Conservation (phyloP, 257 asterid species). For the Anisodus acutangulus region DNA sequence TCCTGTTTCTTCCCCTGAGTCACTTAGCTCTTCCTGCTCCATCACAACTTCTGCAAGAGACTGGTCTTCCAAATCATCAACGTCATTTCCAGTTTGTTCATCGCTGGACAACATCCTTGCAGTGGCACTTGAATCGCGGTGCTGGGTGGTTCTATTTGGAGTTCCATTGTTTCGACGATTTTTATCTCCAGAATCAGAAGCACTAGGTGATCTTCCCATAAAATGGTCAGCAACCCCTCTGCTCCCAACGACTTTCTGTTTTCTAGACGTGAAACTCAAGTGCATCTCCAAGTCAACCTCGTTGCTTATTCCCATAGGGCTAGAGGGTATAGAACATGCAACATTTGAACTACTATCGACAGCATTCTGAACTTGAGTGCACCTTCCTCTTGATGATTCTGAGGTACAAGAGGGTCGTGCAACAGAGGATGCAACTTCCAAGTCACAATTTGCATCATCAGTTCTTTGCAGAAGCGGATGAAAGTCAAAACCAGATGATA, state of each 20-base stretch:
- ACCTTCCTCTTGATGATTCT: slow-evolving; percentile 45
- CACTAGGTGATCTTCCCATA: slow-evolving; percentile 36
- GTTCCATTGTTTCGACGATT: slow-evolving; percentile 43
- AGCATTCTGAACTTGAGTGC: slow-evolving; percentile 42
- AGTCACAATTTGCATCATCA: slow-evolving; percentile 49
- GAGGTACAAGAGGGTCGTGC: slow-evolving; percentile 43
- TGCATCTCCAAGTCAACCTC: slow-evolving; percentile 77
- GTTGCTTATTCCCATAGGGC: slow-evolving; percentile 47
- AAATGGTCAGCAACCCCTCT: slow-evolving; percentile 35
- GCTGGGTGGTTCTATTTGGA: slow-evolving; percentile 38
- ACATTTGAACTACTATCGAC: slow-evolving; percentile 42
- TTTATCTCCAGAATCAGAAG: slow-evolving; percentile 32
- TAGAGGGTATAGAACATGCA: slow-evolving; percentile 44
- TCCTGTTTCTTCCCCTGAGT: slow-evolving; percentile 89
- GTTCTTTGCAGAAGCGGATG: slow-evolving; percentile 88
- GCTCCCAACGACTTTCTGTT: slow-evolving; percentile 44
- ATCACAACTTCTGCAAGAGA: slow-evolving; percentile 77
- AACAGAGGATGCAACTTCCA: slow-evolving; percentile 41
- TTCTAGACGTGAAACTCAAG: slow-evolving; percentile 61
- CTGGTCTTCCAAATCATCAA: slow-evolving; percentile 48
- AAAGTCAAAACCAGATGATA: slow-evolving; percentile 59
- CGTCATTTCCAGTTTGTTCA: slow-evolving; percentile 45
- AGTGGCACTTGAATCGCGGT: slow-evolving; percentile 44
- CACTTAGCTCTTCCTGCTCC: slow-evolving; percentile 99
- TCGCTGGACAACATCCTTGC: slow-evolving; percentile 43